Base-by-base conservation (phyloP, 2,329 filamentous ascomycete genomes). In the Penicillium freii region DNA sequence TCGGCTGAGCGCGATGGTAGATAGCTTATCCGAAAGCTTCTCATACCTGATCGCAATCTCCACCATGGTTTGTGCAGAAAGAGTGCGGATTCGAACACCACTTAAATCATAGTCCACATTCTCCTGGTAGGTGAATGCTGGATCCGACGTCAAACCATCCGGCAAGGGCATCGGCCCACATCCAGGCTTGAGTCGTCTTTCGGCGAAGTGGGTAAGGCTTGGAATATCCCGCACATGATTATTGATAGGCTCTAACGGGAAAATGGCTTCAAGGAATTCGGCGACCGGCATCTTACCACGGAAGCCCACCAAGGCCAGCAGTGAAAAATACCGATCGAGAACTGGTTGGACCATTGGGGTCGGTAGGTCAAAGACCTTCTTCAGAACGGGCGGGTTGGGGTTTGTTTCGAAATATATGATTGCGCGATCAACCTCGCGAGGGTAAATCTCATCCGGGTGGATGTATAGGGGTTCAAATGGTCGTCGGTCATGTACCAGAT, bases 401-500 rank as follows among this genome's bases (percentile, higher is more conserved):
- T 75, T 62, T 4, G 71, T 61, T 56, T 72, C 71, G 47, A 76
- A 73, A 59, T 73, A 73, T 10, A 75, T 52, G 13, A 76, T 58
- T 0, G 71, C 67, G 7, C 71, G 68, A 7, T 75, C 13, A 17
- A 17, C 15, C 15, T 3, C 59, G 4, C 81, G 77, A 1, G 90
- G 91, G 70, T 81, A 90, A 66, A 91, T 87, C 62, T 96, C 92
- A 0, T 81, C 67, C 0, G 73, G 51, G 5, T 77, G 59, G 3
- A 84, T 81, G 25, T 77, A 72, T 17, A 96, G 77, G 0, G 91
- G 89, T 66, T 96, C 90, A 66, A 84, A 86, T 2, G 78, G 75
- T 17, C 92, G 85, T 1, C 82, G 80, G 71, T 96, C 91, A 85
- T 87, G 92, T 27, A 79, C 66, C 4, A 93, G 72, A 1, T 81